These are phyloP conservation scores for Akebia trifoliata DNA, from an alignment of 164 flowering plant species.

Conservation along the genomic window DNA sequence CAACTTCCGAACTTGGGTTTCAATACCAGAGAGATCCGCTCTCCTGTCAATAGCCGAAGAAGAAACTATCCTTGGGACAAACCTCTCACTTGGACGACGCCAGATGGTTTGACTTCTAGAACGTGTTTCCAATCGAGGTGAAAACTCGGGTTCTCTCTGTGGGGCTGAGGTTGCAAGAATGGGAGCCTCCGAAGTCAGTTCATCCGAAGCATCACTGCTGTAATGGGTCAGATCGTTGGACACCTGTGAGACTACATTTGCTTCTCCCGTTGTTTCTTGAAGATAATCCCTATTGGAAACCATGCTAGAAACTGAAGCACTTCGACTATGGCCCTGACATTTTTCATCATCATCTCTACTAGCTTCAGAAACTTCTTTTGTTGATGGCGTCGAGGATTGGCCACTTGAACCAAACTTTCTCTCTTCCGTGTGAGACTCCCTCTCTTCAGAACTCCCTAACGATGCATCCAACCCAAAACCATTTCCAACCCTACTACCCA, in stretches of 20 bases:
- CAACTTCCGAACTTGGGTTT: constrained; percentile 55
- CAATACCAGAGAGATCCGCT: constrained; percentile 63
- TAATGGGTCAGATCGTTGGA: constrained; percentile 37
- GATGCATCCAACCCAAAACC: constrained; percentile 44
- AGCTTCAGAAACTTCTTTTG: constrained; percentile 31
- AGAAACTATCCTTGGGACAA: constrained; percentile 54
- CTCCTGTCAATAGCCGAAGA: constrained; percentile 51
- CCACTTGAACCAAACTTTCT: constrained; percentile 22
- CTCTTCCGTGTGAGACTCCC: constrained; percentile 26
- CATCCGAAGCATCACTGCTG: constrained; percentile 68
- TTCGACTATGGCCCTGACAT: constrained; percentile 40
- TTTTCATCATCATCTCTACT: constrained; percentile 30
- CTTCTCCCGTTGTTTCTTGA: constrained; percentile 30
- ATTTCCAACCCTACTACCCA: constrained; percentile 38
- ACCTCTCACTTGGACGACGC: constrained; percentile 73
- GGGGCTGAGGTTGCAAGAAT: constrained; percentile 25
- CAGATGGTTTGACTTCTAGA: constrained; percentile 60
- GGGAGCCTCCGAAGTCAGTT: constrained; percentile 43
- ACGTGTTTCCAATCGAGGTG: constrained; percentile 43
- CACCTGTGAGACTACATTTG: constrained; percentile 31
- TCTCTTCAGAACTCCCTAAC: constrained; percentile 35
- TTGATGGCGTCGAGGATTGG: constrained; percentile 31
- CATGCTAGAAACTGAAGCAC: constrained; percentile 39
- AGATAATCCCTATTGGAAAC: constrained; percentile 27
- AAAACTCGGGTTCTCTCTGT: constrained; percentile 50